Base-by-base conservation (phyloP, 306 rosid genomes). In the Mimosa bimucronata region DNA sequence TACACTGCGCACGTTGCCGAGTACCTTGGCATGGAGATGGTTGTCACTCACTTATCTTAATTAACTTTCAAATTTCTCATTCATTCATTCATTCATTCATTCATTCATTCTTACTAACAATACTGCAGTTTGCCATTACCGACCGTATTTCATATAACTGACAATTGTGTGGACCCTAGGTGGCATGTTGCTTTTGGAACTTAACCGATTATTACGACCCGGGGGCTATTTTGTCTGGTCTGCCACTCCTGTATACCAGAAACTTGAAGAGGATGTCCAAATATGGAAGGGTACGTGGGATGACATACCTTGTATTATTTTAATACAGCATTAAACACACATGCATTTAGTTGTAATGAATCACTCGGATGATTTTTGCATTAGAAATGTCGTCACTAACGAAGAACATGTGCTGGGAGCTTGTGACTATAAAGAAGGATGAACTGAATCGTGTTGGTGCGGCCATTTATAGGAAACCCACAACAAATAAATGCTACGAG, bases 211-310 rank as follows among this genome's bases (percentile, higher is more conserved):
- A 73, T 71, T 93, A 19, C 82, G 97, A 74, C 91, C 97, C 0
- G 97, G 97, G 34, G 97, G 97, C 3, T 93, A 75, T 76, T 91
- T 93, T 80, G 88, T 91, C 2, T 91, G 97, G 97, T 89, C 91
- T 38, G 97, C 93, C 48, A 93, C 97, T 77, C 97, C 94, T 0
- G 97, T 93, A 40, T 91, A 91, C 45, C 91, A 86, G 65, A 93
- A 84, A 61, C 86, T 85, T 7, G 77, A 86, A 79, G 94, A 93
- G 83, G 94, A 93, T 81, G 87, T 88, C 6, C 64, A 84, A 53
- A 93, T 93, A 64, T 91, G 97, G 97, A 87, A 87, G 34, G 87
- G 55, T 48, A 48, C 50, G 97, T 91, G 80, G 8, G 81, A 25
- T 6, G 64, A 71, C 76, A 55, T 61, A 28, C 37, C 67, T 26